These are phyloP conservation scores for Vitis labrusca DNA, from an alignment of 164 flowering plant species.

Conservation along the genomic window DNA sequence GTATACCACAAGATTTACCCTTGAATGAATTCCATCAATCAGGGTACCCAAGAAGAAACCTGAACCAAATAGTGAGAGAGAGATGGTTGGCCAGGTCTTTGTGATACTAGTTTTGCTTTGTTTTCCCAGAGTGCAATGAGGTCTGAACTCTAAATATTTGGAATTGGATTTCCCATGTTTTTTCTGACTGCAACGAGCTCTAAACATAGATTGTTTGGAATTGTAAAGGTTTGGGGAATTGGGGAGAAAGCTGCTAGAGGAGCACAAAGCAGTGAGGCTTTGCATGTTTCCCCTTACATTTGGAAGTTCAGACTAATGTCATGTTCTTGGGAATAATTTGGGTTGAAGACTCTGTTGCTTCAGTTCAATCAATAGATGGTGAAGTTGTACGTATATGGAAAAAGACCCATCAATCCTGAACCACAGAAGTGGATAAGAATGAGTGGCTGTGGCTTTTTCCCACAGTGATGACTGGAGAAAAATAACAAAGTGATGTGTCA, in stretches of 20 bases:
- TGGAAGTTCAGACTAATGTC: no score
- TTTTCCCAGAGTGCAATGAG: slow-evolving; percentile 32
- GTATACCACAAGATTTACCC: slow-evolving; percentile 69
- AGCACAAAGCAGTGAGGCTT: slow-evolving; percentile 13
- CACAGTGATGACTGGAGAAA: background rate
- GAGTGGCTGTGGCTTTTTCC: background rate
- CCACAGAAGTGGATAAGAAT: background rate
- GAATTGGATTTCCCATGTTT: slow-evolving; percentile 4
- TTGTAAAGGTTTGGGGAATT: background rate
- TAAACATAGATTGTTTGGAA: no score
- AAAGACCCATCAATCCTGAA: background rate
- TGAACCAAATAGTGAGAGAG: slow-evolving; percentile 60
- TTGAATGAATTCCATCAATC: slow-evolving; percentile 81
- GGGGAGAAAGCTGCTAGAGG: slow-evolving; percentile 11
- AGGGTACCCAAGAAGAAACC: slow-evolving; percentile 83
- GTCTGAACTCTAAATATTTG: slow-evolving; percentile 5
- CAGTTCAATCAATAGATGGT: background rate
- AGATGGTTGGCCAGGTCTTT: slow-evolving; percentile 49
- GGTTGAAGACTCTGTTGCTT: no score
- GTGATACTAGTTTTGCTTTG: slow-evolving; percentile 26
- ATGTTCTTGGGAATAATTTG: no score
- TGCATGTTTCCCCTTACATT: no score
- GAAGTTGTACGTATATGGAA: no score
- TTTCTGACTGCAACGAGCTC: no score
- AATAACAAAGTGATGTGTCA: background rate